Conservation (phyloP, 192 early-diverging fungal species). For the Backusella mclennaniae region DNA sequence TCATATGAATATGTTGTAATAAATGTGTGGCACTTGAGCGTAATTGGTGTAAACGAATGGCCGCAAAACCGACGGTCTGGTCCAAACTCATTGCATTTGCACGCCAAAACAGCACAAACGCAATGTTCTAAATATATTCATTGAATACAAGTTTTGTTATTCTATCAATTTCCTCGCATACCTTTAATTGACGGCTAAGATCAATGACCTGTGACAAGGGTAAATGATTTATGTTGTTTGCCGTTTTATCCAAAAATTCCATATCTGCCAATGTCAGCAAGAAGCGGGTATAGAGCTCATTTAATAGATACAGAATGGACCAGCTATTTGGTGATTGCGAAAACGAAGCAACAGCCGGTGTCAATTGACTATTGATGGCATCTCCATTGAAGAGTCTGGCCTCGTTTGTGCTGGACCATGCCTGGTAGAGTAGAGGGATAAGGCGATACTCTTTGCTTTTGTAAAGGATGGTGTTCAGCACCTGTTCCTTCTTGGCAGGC, state of each 20-base stretch:
- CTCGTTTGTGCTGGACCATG: slow-evolving; percentile 6
- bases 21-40: slow-evolving; percentile 61
- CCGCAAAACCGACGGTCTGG: slow-evolving; percentile 19
- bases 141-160: too few relatives aligned
- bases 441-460: not conserved
- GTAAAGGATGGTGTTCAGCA: slow-evolving; percentile 52
- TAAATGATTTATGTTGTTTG: slow-evolving; percentile 46
- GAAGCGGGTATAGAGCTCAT: slow-evolving; percentile 70
- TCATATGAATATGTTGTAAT: slow-evolving; percentile 71
- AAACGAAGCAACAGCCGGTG: not conserved
- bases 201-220: slow-evolving; percentile 51
- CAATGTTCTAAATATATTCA: slow-evolving; percentile 51
- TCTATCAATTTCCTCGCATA: slow-evolving; percentile 17
- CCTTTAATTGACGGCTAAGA: slow-evolving; percentile 52
- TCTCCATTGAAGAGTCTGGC: not conserved
- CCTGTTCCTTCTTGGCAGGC: slow-evolving; percentile 49
- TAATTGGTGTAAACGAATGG: slow-evolving; percentile 52
- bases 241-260: slow-evolving; percentile 67
- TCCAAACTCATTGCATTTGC: slow-evolving; percentile 40
- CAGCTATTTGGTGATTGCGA: slow-evolving; percentile 44
- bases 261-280: slow-evolving; percentile 84
- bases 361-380: not conserved
- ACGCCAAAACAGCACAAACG: slow-evolving; percentile 78
- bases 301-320: slow-evolving; percentile 63
- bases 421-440: slow-evolving; percentile 15